A percentile compares a stretch with the other conserved stretches of the same genome.
Conservation (phyloP, 768 basidiomycete genomes). For the Mycena maculata region DNA sequence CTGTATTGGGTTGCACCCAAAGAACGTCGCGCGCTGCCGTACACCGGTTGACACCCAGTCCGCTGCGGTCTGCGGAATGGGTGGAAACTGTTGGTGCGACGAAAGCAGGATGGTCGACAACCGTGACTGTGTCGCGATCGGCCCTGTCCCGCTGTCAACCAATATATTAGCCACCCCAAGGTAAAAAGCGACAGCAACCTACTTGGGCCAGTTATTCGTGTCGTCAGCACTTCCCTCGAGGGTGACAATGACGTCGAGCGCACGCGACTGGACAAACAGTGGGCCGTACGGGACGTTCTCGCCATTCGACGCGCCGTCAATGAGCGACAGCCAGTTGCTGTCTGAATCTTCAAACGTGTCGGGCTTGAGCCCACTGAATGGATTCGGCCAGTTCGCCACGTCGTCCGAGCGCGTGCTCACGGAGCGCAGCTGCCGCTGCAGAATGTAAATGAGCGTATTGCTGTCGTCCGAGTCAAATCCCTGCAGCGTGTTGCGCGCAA, state of each 20-base stretch:
- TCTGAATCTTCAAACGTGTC: slow-evolving; percentile 65
- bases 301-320: slow-evolving; percentile 77
- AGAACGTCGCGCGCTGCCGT: slow-evolving; percentile 79
- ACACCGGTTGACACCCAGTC: slow-evolving; percentile 71
- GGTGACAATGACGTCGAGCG: slow-evolving; percentile 80
- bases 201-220: slow-evolving; percentile 75
- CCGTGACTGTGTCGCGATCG: slow-evolving; percentile 57
- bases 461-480: slow-evolving; percentile 52
- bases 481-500: slow-evolving; percentile 53
- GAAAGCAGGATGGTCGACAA: slow-evolving; percentile 56
- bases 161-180: background rate
- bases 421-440: slow-evolving; percentile 58
- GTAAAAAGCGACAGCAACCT: slow-evolving; percentile 37
- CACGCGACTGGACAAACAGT: slow-evolving; percentile 74
- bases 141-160: slow-evolving; percentile 62
- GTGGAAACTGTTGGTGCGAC: slow-evolving; percentile 73
- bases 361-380: slow-evolving; percentile 61
- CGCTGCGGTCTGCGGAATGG: slow-evolving; percentile 63
- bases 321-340: slow-evolving; percentile 66
- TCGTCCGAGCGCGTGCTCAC: slow-evolving; percentile 66
- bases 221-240: slow-evolving; percentile 76
- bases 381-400: slow-evolving; percentile 80
- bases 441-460: slow-evolving; percentile 58
- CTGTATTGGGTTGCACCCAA: slow-evolving; percentile 73
- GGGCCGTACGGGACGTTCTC: slow-evolving; percentile 81